These are phyloP conservation scores for Vitis amurensis DNA, from an alignment of 164 flowering plant species.

Conservation along the genomic window DNA sequence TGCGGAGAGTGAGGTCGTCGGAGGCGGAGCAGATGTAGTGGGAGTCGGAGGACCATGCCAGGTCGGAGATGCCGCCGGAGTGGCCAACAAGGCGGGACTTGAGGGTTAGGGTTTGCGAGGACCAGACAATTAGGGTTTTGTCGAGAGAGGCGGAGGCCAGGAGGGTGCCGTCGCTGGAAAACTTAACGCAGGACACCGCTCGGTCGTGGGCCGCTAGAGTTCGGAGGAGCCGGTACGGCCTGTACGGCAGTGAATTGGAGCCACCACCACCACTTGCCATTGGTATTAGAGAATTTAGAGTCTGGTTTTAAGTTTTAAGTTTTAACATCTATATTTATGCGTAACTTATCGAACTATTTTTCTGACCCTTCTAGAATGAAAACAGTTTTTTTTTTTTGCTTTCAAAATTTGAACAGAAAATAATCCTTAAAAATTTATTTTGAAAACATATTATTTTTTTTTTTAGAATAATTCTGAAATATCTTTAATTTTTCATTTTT, in stretches of 20 bases:
- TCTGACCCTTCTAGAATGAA: too few relatives aligned
- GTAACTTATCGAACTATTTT: too few relatives aligned
- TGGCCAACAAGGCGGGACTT: constrained; percentile 68
- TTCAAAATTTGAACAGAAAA: too few relatives aligned
- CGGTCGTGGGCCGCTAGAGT: constrained; percentile 59
- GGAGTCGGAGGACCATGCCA: constrained; percentile 95
- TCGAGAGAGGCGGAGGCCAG: constrained; percentile 93
- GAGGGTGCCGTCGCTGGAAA: constrained; percentile 82
- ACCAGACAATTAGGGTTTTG: constrained; percentile 75
- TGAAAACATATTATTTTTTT: too few relatives aligned
- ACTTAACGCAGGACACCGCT: constrained; percentile 88
- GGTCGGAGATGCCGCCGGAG: constrained; percentile 81
- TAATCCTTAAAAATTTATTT: too few relatives aligned
- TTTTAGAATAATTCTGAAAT: too few relatives aligned
- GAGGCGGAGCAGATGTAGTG: constrained; percentile 96
- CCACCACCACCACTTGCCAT: constrained; percentile 30
- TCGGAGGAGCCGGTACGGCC: constrained; percentile 56
- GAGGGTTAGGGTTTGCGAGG: constrained; percentile 48
- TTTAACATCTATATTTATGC: neutral
- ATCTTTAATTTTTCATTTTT: too few relatives aligned
- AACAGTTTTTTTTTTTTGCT: too few relatives aligned
- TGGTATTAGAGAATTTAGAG: neutral
- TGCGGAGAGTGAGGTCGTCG: constrained; percentile 83
- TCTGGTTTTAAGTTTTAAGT: neutral
- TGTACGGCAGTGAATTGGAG: constrained; percentile 35